Percentiles rank a stretch among this genome's conserved stretches.
These are phyloP conservation scores for Bruguiera sexangula DNA, from an alignment of 345 rosid genomes.

Conservation along the genomic window DNA sequence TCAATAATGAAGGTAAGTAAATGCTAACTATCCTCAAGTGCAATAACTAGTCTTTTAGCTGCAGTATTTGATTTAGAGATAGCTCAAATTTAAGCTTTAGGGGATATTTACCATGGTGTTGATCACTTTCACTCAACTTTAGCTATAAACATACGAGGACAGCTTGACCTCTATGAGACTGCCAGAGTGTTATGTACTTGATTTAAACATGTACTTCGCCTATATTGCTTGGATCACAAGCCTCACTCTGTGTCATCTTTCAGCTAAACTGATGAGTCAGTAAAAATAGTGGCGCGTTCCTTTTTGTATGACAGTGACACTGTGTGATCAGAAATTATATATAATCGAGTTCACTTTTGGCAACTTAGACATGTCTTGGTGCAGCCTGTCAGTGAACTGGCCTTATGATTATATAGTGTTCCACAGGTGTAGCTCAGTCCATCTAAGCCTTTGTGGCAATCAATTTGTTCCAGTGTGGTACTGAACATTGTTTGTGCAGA, in stretches of 20 bases:
- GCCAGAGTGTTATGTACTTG: constrained; percentile 35
- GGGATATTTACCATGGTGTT: constrained; percentile 35
- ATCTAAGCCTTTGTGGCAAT: constrained; percentile 4
- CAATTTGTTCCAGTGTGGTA: not conserved
- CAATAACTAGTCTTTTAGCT: constrained; percentile 13
- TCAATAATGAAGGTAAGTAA: constrained; percentile 27
- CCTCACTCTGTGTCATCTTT: constrained; percentile 23
- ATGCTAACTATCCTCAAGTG: not conserved
- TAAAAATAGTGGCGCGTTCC: constrained; percentile 11
- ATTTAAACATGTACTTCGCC: constrained; percentile 8
- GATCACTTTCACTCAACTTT: constrained; percentile 31
- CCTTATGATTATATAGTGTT: constrained; percentile 21
- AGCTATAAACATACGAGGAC: constrained; percentile 20
- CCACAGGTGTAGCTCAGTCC: constrained; percentile 7
- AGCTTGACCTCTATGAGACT: constrained; percentile 22
- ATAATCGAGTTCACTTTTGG: constrained; percentile 25
- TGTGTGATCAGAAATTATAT: constrained; percentile 20
- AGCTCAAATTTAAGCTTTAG: constrained; percentile 13
- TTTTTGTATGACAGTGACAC: constrained; percentile 14
- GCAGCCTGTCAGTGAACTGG: constrained; percentile 11
- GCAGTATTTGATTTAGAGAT: constrained; percentile 20
- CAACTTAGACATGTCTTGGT: constrained; percentile 10
- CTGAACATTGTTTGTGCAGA: not conserved
- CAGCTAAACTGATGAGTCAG: constrained; percentile 25
- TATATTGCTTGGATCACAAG: constrained; percentile 41